Conservation (phyloP, 2,329 filamentous ascomycete species). For the Bimuria novae-zelandiae region DNA sequence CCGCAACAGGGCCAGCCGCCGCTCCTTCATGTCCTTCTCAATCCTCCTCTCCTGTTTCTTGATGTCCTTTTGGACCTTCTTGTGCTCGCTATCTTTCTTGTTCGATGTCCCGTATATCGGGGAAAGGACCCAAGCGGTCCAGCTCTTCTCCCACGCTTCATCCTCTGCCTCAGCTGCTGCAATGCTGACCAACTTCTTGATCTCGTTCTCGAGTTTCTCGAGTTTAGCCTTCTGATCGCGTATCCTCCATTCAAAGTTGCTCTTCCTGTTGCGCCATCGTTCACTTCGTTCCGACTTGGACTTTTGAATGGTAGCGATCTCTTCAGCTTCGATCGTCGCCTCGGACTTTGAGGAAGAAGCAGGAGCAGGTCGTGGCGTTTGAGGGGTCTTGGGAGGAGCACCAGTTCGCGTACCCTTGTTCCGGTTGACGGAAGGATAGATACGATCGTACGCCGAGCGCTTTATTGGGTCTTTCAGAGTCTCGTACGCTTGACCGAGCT, state of each 20-base stretch:
- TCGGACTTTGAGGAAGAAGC: conserved; percentile 15
- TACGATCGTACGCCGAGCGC: conserved; percentile 40
- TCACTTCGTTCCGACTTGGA: no score
- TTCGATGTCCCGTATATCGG: conserved; percentile 37
- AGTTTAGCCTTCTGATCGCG: conserved; percentile 24
- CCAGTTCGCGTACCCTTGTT: background rate
- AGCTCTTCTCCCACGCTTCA: conserved; percentile 40
- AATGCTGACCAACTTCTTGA: conserved; percentile 31
- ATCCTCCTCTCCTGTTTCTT: conserved; percentile 42
- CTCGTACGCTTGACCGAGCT: conserved; percentile 45
- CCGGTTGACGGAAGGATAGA: conserved; percentile 34
- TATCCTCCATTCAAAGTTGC: conserved; percentile 17
- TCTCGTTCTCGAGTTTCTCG: conserved; percentile 29
- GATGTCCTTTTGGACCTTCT: no score
- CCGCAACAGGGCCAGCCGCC: conserved; percentile 16
- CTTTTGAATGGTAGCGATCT: conserved; percentile 33
- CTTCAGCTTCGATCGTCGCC: conserved; percentile 23
- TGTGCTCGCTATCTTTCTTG: conserved; percentile 36
- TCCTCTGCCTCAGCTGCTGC: conserved; percentile 30
- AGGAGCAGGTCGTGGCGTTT: conserved; percentile 6
- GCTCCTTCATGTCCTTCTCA: conserved; percentile 42
- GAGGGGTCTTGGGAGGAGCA: conserved; percentile 4
- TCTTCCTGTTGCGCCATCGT: conserved; percentile 32
- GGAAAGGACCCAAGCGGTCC: conserved; percentile 31
- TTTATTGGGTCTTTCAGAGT: conserved; percentile 40